phyloP scores from a whole-genome alignment of 345 rosid genomes.

The Hibiscus syriacus region DNA sequence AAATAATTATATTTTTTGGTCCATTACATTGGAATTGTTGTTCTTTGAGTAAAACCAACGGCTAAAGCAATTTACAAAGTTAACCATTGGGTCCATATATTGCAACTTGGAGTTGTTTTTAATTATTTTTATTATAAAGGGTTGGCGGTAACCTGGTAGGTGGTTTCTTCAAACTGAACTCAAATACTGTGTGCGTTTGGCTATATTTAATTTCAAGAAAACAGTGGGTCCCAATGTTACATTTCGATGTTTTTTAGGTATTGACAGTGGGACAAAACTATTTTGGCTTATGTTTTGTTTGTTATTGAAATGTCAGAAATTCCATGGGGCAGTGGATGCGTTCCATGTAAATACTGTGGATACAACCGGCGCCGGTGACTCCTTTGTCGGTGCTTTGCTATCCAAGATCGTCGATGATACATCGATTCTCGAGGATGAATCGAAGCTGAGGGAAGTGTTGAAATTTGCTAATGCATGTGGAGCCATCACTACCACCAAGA shows the following conservation, averaged over 20 bases:
- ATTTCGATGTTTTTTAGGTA: not conserved
- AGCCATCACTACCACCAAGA: conserved; percentile 94
- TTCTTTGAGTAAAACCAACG: not conserved
- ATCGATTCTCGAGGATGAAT: conserved; percentile 48
- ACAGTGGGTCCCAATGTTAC: not conserved
- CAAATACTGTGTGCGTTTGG: not conserved
- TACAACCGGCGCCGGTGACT: conserved; percentile 97
- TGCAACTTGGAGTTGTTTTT: not conserved
- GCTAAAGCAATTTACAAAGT: not conserved
- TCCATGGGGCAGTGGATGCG: conserved; percentile 71
- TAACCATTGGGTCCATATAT: not conserved
- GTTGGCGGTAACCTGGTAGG: not conserved
- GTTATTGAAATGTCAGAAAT: conserved; percentile 31
- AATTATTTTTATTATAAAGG: not conserved
- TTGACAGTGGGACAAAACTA: too few species aligned
- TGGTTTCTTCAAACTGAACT: not conserved
- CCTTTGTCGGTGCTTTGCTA: conserved; percentile 84
- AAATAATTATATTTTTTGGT: too few species aligned
- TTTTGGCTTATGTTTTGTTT: not conserved
- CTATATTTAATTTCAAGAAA: not conserved
- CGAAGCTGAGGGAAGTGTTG: conserved; percentile 61
- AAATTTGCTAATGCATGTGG: conserved; percentile 90
- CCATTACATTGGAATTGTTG: not conserved
- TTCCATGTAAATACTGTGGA: conserved; percentile 76
- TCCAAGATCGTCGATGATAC: conserved; percentile 71